Percentiles rank a stretch among this genome's conserved stretches.
phyloP scores from a whole-genome alignment of 1,284 basidiomycete genomes.

The Pseudozyma sp. region DNA sequence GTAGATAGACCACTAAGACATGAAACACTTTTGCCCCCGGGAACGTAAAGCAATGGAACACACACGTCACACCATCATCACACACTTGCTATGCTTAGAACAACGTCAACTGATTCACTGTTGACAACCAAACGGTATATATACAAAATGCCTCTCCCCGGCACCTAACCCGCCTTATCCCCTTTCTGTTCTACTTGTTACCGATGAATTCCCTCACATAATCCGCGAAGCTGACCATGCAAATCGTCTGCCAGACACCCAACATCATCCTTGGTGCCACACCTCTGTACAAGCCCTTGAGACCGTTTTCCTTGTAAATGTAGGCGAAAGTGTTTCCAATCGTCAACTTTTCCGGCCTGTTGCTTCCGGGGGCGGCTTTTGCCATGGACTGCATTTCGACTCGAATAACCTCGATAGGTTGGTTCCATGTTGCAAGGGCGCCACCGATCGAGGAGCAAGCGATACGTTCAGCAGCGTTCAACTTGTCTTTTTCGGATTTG shows the following conservation, averaged over 20 bases:
- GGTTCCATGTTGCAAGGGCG: slow-evolving; percentile 98
- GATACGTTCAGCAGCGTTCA: slow-evolving; percentile 87
- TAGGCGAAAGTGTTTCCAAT: slow-evolving; percentile 86
- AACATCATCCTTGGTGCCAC: slow-evolving; percentile 96
- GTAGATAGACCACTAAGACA: no score
- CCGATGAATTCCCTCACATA: slow-evolving; percentile 74
- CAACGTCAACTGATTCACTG: no score
- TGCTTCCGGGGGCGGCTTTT: slow-evolving; percentile 78
- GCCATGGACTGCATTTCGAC: slow-evolving; percentile 99
- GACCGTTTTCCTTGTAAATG: slow-evolving; percentile 95
- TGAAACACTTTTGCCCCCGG: no score
- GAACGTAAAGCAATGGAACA: no score
- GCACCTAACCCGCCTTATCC: background rate
- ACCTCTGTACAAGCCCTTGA: slow-evolving; percentile 96
- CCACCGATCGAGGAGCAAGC: slow-evolving; percentile 88
- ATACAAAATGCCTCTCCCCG: no score
- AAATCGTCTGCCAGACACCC: slow-evolving; percentile 95
- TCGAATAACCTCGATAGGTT: slow-evolving; percentile 96
- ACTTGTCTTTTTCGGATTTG: slow-evolving; percentile 78
- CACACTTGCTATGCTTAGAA: no score
- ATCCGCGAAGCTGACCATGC: slow-evolving; percentile 98
- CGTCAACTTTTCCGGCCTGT: slow-evolving; percentile 87
- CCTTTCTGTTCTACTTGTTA: slow-evolving; percentile 24
- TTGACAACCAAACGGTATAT: no score
- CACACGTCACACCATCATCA: no score